Percentiles rank a stretch among this genome's conserved stretches.
phyloP scores from a whole-genome alignment of 305 asterid species.

The Fraxinus sp. region DNA sequence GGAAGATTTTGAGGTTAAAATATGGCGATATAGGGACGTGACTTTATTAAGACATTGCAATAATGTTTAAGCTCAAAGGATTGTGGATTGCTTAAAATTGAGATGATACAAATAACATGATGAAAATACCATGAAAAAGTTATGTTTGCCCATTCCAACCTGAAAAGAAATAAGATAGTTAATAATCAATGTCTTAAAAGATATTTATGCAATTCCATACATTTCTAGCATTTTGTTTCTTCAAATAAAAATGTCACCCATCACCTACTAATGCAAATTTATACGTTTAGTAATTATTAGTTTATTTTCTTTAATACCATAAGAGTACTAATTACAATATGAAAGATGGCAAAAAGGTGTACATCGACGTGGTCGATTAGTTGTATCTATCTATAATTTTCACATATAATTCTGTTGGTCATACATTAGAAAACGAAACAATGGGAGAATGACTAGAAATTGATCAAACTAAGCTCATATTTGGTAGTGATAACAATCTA shows the following conservation, averaged over 20 bases:
- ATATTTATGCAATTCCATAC: no score
- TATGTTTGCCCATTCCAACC: not conserved
- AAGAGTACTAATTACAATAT: no score
- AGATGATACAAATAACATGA: not conserved
- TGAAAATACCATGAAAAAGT: not conserved
- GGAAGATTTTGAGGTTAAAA: no score
- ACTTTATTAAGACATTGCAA: not conserved
- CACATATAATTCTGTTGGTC: not conserved
- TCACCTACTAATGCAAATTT: no score
- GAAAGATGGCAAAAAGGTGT: no score
- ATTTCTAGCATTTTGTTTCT: no score
- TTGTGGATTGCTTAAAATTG: not conserved
- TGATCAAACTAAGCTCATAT: not conserved
- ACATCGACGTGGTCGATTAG: no score
- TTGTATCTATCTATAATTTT: not conserved
- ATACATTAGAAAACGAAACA: not conserved
- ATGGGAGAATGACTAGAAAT: not conserved
- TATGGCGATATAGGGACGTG: not conserved
- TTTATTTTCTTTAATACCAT: no score
- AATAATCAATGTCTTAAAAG: no score
- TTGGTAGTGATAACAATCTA: no score
- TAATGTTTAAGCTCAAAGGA: not conserved
- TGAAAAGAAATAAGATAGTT: not conserved
- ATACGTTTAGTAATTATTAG: no score
- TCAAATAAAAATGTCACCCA: no score